Percentiles rank a stretch among this genome's conserved stretches.
Conservation (phyloP, 2,329 filamentous ascomycete species). For the Fonsecaea erecta region DNA sequence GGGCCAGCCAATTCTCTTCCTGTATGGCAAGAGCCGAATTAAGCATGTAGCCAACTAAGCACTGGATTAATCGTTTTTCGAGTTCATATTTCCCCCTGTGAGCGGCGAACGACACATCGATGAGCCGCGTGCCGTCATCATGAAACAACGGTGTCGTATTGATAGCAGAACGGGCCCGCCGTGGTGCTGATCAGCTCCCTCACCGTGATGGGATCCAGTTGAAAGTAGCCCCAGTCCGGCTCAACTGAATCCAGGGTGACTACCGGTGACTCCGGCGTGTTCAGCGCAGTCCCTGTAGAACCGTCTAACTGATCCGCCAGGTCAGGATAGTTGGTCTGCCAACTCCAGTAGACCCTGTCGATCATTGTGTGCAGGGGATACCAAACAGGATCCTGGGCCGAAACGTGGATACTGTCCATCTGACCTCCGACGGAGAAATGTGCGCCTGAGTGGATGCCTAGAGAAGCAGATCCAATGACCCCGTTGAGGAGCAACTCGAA, state of each 20-base stretch:
- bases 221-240: slow-evolving; percentile 37
- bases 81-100: neutral
- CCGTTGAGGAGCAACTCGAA: slow-evolving; percentile 37
- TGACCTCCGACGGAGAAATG: slow-evolving; percentile 38
- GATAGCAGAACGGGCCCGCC: slow-evolving; percentile 38
- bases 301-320: slow-evolving; percentile 31
- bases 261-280: slow-evolving; percentile 33
- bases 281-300: slow-evolving; percentile 35
- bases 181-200: slow-evolving; percentile 36
- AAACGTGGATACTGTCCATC: slow-evolving; percentile 37
- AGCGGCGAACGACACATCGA: neutral
- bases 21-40: neutral
- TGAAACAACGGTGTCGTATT: slow-evolving; percentile 34
- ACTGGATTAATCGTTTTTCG: neutral
- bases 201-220: slow-evolving; percentile 29
- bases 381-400: slow-evolving; percentile 38
- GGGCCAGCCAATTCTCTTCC: neutral
- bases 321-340: slow-evolving; percentile 36
- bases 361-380: slow-evolving; percentile 38
- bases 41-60: neutral
- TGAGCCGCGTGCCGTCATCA: neutral
- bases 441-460: slow-evolving; percentile 37
- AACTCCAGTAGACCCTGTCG: slow-evolving; percentile 36
- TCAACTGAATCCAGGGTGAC: slow-evolving; percentile 35
- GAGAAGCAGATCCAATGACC: slow-evolving; percentile 33